A percentile compares a stretch with the other conserved stretches of the same genome.
These are phyloP conservation scores for Haematococcus lacustris DNA, from an alignment of 139 green algal species.

Conservation along the genomic window DNA sequence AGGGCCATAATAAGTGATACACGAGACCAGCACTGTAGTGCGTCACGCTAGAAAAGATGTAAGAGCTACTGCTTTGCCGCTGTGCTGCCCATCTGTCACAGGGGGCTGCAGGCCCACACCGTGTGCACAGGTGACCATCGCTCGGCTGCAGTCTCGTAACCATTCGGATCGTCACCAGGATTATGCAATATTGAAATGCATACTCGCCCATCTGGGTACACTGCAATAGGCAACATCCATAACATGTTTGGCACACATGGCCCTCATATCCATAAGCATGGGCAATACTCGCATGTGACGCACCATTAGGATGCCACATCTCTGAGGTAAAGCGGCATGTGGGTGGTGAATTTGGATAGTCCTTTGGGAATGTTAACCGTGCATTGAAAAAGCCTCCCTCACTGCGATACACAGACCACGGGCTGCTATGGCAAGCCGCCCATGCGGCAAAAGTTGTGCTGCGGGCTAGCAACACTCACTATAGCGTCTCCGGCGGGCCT, in stretches of 20 bases:
- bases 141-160: conserved; percentile 92
- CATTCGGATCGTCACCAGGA: conserved; percentile 90
- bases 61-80: neutral
- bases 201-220: conserved; percentile 94
- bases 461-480: too few species aligned
- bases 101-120: conserved; percentile 39
- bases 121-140: conserved; percentile 96
- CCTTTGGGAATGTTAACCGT: conserved; percentile 87
- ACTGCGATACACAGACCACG: conserved; percentile 27
- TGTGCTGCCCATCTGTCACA: neutral
- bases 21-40: neutral
- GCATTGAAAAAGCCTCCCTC: conserved; percentile 99
- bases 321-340: conserved; percentile 93
- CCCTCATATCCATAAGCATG: neutral
- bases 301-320: conserved; percentile 97
- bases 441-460: neutral
- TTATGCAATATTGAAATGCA: conserved; percentile 99
- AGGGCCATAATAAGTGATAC: neutral
- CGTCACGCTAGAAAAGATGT: neutral
- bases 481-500: conserved; percentile 94
- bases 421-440: neutral
- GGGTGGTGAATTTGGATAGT: conserved; percentile 96
- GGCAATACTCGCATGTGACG: neutral
- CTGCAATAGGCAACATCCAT: conserved; percentile 27
- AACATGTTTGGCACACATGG: neutral